phyloP scores from a whole-genome alignment of 306 rosid genomes.

The Vigna hirtella region DNA sequence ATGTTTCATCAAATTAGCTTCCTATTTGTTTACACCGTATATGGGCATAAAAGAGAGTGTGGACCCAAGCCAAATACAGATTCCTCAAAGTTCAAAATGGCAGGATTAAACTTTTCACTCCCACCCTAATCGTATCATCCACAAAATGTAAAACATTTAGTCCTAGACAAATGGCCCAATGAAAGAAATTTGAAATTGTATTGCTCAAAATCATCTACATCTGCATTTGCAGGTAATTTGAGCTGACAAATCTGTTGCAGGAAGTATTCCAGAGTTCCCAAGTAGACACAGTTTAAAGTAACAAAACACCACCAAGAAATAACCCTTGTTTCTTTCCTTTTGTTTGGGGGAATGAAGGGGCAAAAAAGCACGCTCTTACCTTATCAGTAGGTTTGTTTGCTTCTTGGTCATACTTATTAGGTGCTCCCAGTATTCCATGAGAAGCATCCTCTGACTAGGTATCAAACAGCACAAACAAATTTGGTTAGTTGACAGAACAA shows the following conservation, averaged over 20 bases:
- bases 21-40: not conserved
- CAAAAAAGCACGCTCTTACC: slow-evolving; percentile 43
- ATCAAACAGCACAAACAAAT: slow-evolving; percentile 35
- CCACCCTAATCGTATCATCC: not conserved
- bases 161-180: not conserved
- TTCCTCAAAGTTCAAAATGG: slow-evolving; percentile 15
- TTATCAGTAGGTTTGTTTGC: slow-evolving; percentile 54
- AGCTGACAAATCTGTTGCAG: not conserved
- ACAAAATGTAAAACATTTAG: slow-evolving; percentile 12
- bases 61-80: slow-evolving; percentile 6
- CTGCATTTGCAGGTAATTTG: slow-evolving; percentile 1
- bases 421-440: slow-evolving; percentile 47
- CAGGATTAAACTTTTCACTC: not conserved
- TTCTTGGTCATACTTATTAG: slow-evolving; percentile 58
- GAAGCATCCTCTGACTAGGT: slow-evolving; percentile 63
- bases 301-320: slow-evolving; percentile 1
- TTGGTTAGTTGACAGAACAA: slow-evolving; percentile 34
- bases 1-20: slow-evolving; percentile 40
- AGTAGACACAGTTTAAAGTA: slow-evolving; percentile 8
- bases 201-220: not conserved
- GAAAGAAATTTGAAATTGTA: not conserved
- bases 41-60: slow-evolving; percentile 8
- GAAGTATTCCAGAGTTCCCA: slow-evolving; percentile 18
- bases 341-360: not conserved
- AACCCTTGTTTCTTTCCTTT: slow-evolving; percentile 8